Evolutionary conservation across 768 basidiomycete genomes (phyloP), one percentile per base, ranked within the genome.

Genomic region (Neoboletus brunneissimus): DNA sequence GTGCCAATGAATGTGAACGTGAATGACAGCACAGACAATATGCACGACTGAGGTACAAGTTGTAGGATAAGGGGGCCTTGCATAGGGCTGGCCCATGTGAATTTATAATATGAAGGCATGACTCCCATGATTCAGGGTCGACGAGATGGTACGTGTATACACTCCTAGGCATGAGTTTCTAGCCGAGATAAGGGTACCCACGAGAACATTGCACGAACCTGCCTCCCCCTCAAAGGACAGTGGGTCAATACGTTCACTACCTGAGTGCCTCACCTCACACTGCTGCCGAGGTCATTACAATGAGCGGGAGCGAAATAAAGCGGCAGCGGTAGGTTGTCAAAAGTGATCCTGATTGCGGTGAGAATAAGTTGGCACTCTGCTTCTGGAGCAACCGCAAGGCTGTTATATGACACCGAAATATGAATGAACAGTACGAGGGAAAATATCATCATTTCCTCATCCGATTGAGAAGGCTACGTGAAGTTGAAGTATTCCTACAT

Each of bases 71-170:
- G 37, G 18, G 22, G 29, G 12, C 20, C 22, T 13, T 3, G 25
- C 20, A 42, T 23, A 22, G 31, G 47, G 12, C 12, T 15, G n/a
- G 32, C 18, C 20, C 42, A 41, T 40, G 27, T 56, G 40, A 50
- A 53, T 48, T 27, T 23, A 31, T 32, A 32, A 32, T 12, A 38
- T 13, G 23, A 35, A 48, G 32, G 22, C 27, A 38, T 18, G 46
- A 53, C 41, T 56, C 31, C 37, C 18, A 42, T 54, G 48, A 29
- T 56, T 51, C 55, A 63, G 64, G 53, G 64, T 45, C 42, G 38
- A 46, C 10, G 9, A 43, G 51, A 48, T 44, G 11, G 32, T 40
- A 20, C 47, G 29, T 20, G 20, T 31, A 55, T 9, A 20, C 29
- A 22, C 32, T 40, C 15, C 20, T 15, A 32, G 49, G 49, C 2